Conservation (phyloP, 257 asterid species). For the Solanum sitiens region DNA sequence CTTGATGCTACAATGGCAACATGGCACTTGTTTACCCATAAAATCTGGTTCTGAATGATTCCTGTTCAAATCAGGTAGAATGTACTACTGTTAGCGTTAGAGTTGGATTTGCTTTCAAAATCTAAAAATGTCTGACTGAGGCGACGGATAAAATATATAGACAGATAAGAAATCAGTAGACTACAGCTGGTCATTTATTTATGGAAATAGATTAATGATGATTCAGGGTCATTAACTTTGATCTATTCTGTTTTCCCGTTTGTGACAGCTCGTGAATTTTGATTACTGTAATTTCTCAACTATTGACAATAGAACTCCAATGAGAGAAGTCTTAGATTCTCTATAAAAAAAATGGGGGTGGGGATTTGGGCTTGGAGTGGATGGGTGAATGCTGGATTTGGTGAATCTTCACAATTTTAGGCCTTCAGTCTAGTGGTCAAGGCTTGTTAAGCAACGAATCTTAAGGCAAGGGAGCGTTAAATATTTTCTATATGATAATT, state of each 20-base stretch:
- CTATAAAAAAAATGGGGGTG: not conserved
- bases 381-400: not conserved
- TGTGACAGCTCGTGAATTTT: not conserved
- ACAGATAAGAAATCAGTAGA: not conserved
- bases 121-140: not conserved
- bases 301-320: not conserved
- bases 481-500: not conserved
- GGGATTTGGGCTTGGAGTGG: not conserved
- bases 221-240: not conserved
- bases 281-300: not conserved
- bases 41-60: not conserved
- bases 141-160: not conserved
- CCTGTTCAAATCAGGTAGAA: not conserved
- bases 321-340: not conserved
- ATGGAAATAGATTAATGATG: not conserved
- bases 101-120: not conserved
- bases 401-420: not conserved
- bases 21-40: slow-evolving; percentile 12
- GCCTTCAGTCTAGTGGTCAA: not conserved
- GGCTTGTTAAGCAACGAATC: not conserved
- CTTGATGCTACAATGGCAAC: slow-evolving; percentile 13
- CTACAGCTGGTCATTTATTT: not conserved
- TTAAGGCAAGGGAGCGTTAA: not conserved
- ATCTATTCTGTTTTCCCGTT: not conserved
- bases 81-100: not conserved